These are phyloP conservation scores for Tetraselmis chui DNA, from an alignment of 139 green algal species.

Conservation along the genomic window DNA sequence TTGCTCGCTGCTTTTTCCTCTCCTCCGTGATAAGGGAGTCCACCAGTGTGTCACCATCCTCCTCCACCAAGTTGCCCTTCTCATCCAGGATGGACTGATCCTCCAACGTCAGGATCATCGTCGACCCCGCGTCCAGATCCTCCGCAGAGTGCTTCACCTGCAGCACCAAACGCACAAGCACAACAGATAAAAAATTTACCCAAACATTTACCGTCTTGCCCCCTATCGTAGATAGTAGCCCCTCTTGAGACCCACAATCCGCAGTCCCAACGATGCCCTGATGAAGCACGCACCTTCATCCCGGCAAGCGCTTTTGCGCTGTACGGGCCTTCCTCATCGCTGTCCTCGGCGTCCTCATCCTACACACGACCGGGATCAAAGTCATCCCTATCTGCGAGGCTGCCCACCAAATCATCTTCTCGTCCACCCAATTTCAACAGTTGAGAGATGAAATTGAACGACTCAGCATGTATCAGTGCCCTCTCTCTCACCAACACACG, in stretches of 20 bases:
- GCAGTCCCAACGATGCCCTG: too few species aligned
- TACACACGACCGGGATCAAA: too few species aligned
- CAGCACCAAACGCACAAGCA: neutral
- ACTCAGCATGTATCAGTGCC: too few species aligned
- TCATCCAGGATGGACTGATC: slow-evolving; percentile 74
- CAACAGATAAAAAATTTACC: neutral
- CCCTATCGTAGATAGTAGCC: neutral
- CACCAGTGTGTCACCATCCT: slow-evolving; percentile 70
- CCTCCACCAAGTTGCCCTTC: slow-evolving; percentile 49
- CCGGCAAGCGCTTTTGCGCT: slow-evolving; percentile 41
- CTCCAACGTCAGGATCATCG: slow-evolving; percentile 77
- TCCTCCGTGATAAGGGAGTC: slow-evolving; percentile 73
- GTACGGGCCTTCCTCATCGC: slow-evolving; percentile 30
- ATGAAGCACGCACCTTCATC: slow-evolving; percentile 36
- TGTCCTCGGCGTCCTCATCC: slow-evolving; percentile 33
- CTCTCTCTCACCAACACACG: too few species aligned
- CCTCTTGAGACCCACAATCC: too few species aligned
- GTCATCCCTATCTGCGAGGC: too few species aligned
- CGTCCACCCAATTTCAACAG: too few species aligned
- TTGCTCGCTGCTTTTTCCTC: slow-evolving; percentile 56
- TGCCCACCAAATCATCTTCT: too few species aligned
- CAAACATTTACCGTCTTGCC: neutral
- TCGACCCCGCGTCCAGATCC: slow-evolving; percentile 62
- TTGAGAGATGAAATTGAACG: too few species aligned
- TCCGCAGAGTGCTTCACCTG: slow-evolving; percentile 39